Base-by-base conservation (phyloP, 1,284 basidiomycete genomes). In the Naganishia albida region DNA sequence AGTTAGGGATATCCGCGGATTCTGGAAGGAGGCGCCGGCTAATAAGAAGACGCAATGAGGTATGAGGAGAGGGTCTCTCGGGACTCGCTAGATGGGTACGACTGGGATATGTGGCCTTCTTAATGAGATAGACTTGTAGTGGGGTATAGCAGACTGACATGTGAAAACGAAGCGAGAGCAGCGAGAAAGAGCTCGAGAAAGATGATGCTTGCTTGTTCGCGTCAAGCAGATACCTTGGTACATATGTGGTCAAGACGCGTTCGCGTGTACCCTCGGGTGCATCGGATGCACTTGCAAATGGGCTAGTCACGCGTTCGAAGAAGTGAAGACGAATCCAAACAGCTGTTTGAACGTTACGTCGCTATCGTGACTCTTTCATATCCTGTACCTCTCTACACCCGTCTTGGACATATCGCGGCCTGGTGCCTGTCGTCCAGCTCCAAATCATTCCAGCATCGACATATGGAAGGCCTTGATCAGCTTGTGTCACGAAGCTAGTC, bases 1-100 rank as follows among this genome's bases (percentile, higher is more conserved):
- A 55, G 65, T 70, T 3, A 44, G 55, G 34, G 65, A 63, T 38
- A 43, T 74, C 16, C 62, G 68, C 20, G 68, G 63, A 3, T 70
- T 68, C 59, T 72, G 67, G 67, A 54, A 64, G 2, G 54, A 34
- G 28, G 48, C 60, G 25, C 13, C 56, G 25, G 43, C 39, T 28
- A 18, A 15, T 1, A 49, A 48, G 20, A 64, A 64, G 52, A 50
- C 13, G 18, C 63, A 55, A 50, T 55, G 63, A 56, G 13, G 39
- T 13, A 26, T n/a, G n/a, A n/a, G n/a, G 50, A 7, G 18, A 20
- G n/a, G n/a, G n/a, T 7, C 23, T 20, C 20, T 48, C 6, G 46
- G 46, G 23, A 48, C 7, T 63, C 30, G 50, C n/a, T 56, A 23
- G 46, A 50, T 39, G 23, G 4, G 43, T 4, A n/a, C n/a, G 34